Evolutionary conservation across 2,329 filamentous ascomycete genomes (phyloP), one percentile per base, ranked within the genome.

Genomic region (Phymatotrichopsis omnivora): DNA sequence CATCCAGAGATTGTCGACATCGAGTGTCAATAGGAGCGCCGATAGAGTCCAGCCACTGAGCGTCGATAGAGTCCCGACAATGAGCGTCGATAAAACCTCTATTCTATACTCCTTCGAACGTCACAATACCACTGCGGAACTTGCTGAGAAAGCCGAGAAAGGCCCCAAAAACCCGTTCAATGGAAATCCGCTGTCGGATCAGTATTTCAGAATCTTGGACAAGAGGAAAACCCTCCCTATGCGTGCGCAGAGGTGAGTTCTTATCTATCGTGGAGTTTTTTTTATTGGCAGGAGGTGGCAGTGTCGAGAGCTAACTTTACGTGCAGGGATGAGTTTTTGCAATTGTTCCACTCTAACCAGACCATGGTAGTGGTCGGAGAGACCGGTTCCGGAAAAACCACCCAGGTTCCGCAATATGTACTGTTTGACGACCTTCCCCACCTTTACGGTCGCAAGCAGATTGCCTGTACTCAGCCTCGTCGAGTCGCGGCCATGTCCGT

Each of bases 401-500:
- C 91, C 0, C 91, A 98, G 70, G 96, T 98, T 51, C 91, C 91
- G 2, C 91, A 98, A 65, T 98, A 95, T 64, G 89, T 98, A 56
- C 77, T 98, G 30, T 96, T 82, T 71, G 91, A 98, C 67, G 91
- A 98, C 65, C 74, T 95, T 24, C 89, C 91, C 20, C 85, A 96
- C 60, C 70, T 78, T 53, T 78, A 80, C 57, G 75, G 78, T 62
- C 41, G 46, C 30, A 95, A 95, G 70, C 80, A 95, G 66, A 81
- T 98, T 48, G 91, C 89, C 47, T 98, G 91, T 72, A 98, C 91
- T 5, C 91, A 98, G 66, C 91, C 91, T 53, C 82, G 93, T 64
- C 84, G 91, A 76, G 91, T 98, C 44, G 91, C 93, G 49, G 91
- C 91, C 60, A 98, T 95, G 86, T 95, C 87, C 35, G 91, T 98